A percentile compares a stretch with the other conserved stretches of the same genome.
phyloP scores from a whole-genome alignment of 257 asterid species.

The Knoxia roxburghii region DNA sequence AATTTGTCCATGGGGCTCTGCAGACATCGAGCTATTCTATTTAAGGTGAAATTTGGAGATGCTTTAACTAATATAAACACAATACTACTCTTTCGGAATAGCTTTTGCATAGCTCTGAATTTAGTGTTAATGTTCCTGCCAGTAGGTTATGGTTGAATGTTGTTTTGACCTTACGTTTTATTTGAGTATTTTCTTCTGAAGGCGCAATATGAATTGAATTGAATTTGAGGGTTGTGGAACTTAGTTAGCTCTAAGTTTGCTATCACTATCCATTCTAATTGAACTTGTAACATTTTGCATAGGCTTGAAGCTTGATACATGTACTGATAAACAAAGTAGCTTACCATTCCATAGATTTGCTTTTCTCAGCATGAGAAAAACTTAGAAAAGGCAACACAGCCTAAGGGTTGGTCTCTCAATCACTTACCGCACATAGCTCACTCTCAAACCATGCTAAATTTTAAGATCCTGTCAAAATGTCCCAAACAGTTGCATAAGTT shows the following conservation, averaged over 20 bases:
- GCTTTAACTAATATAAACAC: not conserved
- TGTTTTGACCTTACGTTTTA: not conserved
- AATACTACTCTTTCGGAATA: not conserved
- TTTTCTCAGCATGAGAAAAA: not conserved
- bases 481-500: no score
- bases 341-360: not conserved
- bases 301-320: not conserved
- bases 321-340: not conserved
- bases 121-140: not conserved
- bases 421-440: not conserved
- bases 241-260: not conserved
- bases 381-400: no score
- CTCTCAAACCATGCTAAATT: not conserved
- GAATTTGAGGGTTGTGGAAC: not conserved
- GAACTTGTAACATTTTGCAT: not conserved
- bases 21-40: constrained; percentile 92
- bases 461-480: no score
- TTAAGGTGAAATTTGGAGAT: constrained; percentile 54
- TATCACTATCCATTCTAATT: not conserved
- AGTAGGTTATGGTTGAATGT: not conserved
- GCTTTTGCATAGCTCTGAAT: not conserved
- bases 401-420: not conserved
- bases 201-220: no score
- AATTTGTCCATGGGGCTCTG: constrained; percentile 82
- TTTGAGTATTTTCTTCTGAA: not conserved